These are phyloP conservation scores for Suhomyces ambrosiae DNA, from an alignment of 1,139 yeast genomes.

Conservation along the genomic window DNA sequence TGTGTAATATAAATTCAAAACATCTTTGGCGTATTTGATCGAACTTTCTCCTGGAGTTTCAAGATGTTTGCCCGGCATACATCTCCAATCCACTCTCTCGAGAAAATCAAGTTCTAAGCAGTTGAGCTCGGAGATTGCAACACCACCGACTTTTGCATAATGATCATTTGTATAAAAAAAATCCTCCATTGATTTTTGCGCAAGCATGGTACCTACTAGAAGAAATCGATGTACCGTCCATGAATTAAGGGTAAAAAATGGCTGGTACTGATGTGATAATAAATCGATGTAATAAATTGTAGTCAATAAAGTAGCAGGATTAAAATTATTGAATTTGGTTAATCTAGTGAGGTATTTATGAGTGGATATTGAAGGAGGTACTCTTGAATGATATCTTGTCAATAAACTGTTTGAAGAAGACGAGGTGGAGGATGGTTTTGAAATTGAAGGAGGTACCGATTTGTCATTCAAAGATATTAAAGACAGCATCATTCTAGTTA, in stretches of 20 bases:
- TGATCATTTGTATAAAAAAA: conserved; percentile 91
- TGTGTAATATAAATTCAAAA: conserved; percentile 59
- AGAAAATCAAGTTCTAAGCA: conserved; percentile 87
- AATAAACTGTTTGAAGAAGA: conserved; percentile 38
- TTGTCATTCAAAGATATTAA: conserved; percentile 70
- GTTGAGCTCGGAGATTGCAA: conserved; percentile 81
- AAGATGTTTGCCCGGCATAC: conserved; percentile 43
- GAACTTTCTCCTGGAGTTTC: conserved; percentile 17
- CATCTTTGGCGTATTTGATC: conserved; percentile 43
- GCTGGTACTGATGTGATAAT: conserved; percentile 70
- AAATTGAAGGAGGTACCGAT: conserved; percentile 39
- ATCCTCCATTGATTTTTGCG: conserved; percentile 91
- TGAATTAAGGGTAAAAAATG: conserved; percentile 81
- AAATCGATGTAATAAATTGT: conserved; percentile 88
- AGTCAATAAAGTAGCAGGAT: conserved; percentile 76
- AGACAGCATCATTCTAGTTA: conserved; percentile 78
- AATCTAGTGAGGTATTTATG: conserved; percentile 75
- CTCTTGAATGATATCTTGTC: conserved; percentile 89
- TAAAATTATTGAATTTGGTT: conserved; percentile 81
- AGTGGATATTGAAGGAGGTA: conserved; percentile 87
- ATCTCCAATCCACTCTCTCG: conserved; percentile 72
- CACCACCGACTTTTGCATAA: conserved; percentile 96
- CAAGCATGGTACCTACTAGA: conserved; percentile 87
- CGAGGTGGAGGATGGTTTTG: conserved; percentile 24
- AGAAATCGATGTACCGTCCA: conserved; percentile 92